These are phyloP conservation scores for Cyclotella sp. DNA, from an alignment of 108 stramenopile species.

Conservation along the genomic window DNA sequence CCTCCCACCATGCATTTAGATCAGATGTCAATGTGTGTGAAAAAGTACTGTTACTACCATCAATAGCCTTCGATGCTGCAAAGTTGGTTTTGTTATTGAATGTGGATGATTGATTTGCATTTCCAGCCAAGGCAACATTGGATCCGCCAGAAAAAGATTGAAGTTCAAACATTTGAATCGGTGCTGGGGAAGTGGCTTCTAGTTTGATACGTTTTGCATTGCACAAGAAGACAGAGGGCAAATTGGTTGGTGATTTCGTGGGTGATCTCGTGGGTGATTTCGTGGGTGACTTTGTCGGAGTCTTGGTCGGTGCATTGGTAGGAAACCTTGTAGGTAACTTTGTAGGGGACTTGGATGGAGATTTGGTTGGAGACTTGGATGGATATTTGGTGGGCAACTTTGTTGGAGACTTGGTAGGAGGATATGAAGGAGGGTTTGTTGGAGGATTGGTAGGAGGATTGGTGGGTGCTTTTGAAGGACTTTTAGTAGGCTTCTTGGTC, in stretches of 20 bases:
- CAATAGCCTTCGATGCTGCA: background rate
- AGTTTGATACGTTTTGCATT: background rate
- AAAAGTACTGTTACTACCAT: background rate
- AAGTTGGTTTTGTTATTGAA: background rate
- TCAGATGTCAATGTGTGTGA: background rate
- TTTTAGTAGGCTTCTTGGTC: no score
- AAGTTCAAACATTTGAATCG: constrained; percentile 6
- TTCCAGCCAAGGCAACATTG: background rate
- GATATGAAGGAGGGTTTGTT: background rate
- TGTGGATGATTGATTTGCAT: background rate
- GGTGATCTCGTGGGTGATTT: background rate
- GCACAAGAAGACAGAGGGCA: background rate
- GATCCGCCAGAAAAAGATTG: background rate
- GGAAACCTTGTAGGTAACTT: background rate
- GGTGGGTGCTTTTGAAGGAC: no score
- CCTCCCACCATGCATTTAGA: background rate
- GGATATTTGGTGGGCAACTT: background rate
- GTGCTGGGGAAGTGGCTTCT: background rate
- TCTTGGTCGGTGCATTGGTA: background rate
- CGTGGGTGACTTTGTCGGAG: background rate
- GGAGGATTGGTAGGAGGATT: background rate
- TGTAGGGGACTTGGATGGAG: background rate
- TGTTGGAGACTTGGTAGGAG: background rate
- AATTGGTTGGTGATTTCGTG: background rate
- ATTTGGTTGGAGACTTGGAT: background rate